These are phyloP conservation scores for Fonsecaea monophora DNA, from an alignment of 2,329 filamentous ascomycete species.

Conservation along the genomic window DNA sequence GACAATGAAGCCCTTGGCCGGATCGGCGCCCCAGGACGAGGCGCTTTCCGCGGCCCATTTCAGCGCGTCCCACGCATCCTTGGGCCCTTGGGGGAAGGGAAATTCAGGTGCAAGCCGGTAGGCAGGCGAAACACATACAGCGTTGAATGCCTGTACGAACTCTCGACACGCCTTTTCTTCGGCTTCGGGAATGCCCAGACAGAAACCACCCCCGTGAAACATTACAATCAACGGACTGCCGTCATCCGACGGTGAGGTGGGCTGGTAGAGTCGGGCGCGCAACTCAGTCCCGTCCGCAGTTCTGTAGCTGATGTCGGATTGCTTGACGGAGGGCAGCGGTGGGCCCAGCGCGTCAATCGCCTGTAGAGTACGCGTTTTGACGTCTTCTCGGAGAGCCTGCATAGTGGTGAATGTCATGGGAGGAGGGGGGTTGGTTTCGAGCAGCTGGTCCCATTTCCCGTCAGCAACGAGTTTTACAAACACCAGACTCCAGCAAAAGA, in stretches of 20 bases:
- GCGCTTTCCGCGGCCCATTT: conserved; percentile 47
- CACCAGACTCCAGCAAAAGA: background rate
- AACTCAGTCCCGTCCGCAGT: conserved; percentile 36
- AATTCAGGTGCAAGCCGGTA: conserved; percentile 36
- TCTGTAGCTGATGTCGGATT: conserved; percentile 31
- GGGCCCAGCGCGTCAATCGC: conserved; percentile 14
- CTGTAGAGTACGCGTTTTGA: background rate
- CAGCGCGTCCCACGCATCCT: conserved; percentile 35
- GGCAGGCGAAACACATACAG: conserved; percentile 15
- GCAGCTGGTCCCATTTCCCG: background rate
- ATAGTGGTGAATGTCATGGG: background rate
- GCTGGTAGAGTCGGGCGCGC: conserved; percentile 33
- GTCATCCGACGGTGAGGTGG: background rate
- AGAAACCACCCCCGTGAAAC: conserved; percentile 41
- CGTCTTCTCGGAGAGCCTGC: background rate
- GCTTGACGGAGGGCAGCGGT: conserved; percentile 23
- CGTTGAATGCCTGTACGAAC: conserved; percentile 28
- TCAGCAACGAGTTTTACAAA: background rate
- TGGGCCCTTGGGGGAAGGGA: conserved; percentile 40
- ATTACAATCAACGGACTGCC: conserved; percentile 33
- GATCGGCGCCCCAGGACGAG: conserved; percentile 45
- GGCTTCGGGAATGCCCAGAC: conserved; percentile 33
- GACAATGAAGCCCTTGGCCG: conserved; percentile 54
- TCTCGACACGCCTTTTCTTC: conserved; percentile 28
- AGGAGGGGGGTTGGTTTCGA: background rate